Evolutionary conservation across 768 basidiomycete species (phyloP).

Genomic region (Serendipita indica): DNA sequence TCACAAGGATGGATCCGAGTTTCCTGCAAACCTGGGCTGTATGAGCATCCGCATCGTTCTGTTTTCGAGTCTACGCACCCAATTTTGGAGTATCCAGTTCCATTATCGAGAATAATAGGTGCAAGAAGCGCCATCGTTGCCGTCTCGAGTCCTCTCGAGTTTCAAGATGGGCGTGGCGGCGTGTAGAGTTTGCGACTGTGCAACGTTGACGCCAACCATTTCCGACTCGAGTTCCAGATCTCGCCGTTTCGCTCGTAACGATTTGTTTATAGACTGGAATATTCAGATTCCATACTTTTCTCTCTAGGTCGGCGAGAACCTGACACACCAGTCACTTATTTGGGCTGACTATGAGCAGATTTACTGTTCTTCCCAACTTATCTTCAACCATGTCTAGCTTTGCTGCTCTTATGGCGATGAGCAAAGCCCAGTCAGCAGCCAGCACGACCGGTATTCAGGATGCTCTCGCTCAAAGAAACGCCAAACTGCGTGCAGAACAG

Average conservation of each 20-base stretch:
- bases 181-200: not conserved
- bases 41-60: not conserved
- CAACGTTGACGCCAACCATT: conserved; percentile 6
- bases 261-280: not conserved
- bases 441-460: conserved; percentile 12
- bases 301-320: not conserved
- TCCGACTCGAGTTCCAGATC: not conserved
- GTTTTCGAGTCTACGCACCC: conserved; percentile 43
- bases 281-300: not conserved
- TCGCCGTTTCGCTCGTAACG: too few relatives aligned
- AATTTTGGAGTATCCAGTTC: conserved; percentile 93
- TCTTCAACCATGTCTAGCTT: conserved; percentile 8
- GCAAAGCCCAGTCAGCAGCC: conserved; percentile 12
- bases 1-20: conserved; percentile 96
- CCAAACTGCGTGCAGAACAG: conserved; percentile 11
- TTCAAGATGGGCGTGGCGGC: not conserved
- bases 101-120: conserved; percentile 96
- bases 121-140: conserved; percentile 66
- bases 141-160: not conserved
- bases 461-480: conserved; percentile 9
- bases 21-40: conserved; percentile 73
- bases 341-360: too few relatives aligned
- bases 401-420: conserved; percentile 12
- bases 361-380: not conserved
- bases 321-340: too few relatives aligned